Conservation (phyloP, 2,329 filamentous ascomycete genomes). For the Stromatinia cepivora region DNA sequence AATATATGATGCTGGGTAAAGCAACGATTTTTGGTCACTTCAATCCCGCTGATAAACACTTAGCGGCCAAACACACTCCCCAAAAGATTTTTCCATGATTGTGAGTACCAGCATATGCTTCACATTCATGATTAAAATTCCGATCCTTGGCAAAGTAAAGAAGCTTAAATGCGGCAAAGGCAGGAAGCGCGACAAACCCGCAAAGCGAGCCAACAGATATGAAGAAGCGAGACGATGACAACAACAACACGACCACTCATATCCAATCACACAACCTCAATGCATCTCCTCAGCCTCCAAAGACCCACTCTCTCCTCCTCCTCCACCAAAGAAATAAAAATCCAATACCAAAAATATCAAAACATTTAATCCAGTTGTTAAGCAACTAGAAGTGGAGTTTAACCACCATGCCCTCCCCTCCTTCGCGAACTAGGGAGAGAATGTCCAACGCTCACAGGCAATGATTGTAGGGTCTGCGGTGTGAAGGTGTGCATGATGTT, state of each 20-base stretch:
- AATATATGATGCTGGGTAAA: not conserved
- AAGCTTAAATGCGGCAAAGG: not conserved
- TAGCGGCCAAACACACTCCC: too few relatives aligned
- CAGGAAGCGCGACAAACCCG: not conserved
- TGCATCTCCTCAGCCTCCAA: constrained; percentile 36
- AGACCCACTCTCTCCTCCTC: constrained; percentile 40
- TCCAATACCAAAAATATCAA: not conserved
- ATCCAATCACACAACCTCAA: constrained; percentile 34
- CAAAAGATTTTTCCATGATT: not conserved
- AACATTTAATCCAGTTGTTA: not conserved
- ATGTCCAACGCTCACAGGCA: too few relatives aligned
- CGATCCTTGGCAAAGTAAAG: too few relatives aligned
- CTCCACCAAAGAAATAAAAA: not conserved
- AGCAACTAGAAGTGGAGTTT: not conserved
- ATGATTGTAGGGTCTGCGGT: not conserved
- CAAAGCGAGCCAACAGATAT: not conserved
- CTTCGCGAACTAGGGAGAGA: too few relatives aligned
- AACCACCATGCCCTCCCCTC: too few relatives aligned
- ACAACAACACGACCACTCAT: not conserved
- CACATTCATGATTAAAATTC: not conserved
- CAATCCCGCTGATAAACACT: not conserved
- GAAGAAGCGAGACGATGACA: constrained; percentile 5
- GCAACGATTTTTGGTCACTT: not conserved
- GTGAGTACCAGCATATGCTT: fast-evolving
- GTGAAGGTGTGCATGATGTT: not conserved